These are phyloP conservation scores for Nitzschia inconspicua DNA, from an alignment of 108 stramenopile species.

Conservation along the genomic window DNA sequence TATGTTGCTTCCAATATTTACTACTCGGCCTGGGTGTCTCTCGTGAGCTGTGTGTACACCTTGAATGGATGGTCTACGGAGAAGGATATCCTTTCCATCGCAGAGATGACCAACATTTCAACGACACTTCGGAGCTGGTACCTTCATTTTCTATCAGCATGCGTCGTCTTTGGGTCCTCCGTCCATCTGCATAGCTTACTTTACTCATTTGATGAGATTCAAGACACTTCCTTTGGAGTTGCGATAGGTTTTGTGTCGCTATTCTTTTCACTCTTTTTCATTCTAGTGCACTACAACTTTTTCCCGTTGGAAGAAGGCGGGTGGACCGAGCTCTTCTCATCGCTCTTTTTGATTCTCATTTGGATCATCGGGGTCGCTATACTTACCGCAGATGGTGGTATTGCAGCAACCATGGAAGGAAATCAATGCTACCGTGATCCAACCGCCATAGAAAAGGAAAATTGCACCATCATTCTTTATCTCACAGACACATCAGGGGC, in stretches of 20 bases:
- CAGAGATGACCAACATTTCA: conserved; percentile 53
- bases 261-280: conserved; percentile 38
- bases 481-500: not conserved
- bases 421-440: not conserved
- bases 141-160: conserved; percentile 19
- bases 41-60: conserved; percentile 41
- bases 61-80: conserved; percentile 58
- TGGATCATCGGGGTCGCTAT: conserved; percentile 40
- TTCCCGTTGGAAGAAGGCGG: conserved; percentile 46
- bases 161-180: conserved; percentile 2
- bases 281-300: conserved; percentile 64
- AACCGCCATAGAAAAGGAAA: not conserved
- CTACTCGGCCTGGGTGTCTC: conserved; percentile 51
- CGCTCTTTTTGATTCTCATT: conserved; percentile 27
- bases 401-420: conserved; percentile 12
- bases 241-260: conserved; percentile 40
- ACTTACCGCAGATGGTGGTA: conserved; percentile 18
- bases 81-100: conserved; percentile 55
- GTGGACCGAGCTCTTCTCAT: conserved; percentile 36
- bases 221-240: conserved; percentile 45
- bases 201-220: not conserved
- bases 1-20: conserved; percentile 58
- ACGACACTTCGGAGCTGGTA: conserved; percentile 63
- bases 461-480: not conserved
- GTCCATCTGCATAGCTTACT: conserved; percentile 7